Base-by-base conservation (phyloP, 306 rosid species). In the Dalbergia oliveri region DNA sequence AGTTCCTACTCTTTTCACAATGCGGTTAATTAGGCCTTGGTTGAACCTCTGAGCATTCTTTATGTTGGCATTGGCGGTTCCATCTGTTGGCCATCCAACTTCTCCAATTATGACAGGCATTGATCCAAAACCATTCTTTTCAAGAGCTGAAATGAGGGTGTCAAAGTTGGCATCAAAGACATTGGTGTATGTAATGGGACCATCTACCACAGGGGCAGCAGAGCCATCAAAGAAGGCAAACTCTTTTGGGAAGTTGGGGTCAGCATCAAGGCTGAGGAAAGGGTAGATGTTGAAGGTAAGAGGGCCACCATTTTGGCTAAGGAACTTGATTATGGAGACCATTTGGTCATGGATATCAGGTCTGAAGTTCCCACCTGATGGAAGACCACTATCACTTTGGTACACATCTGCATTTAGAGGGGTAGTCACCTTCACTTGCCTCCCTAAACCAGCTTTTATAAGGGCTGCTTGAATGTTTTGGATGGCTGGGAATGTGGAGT, bases 21-120 rank as follows among this genome's bases (percentile, higher is more conserved):
- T 88, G 0, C 90, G 82, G 7, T 85, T 18, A 7, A 96, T 0
- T 16, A 96, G 79, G 50, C 99, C 99, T 86, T 96, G 98, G 23
- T 93, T 93, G 88, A 96, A 96, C 71, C 97, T 84, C 31, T 71
- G 87, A 1, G 98, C 97, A 43, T 74, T 76, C 15, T 77, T 77
- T 14, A 69, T 53, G 79, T 96, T 90, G 3, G 97, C 99, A 57
- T 62, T 89, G 0, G 89, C 77, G 37, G 84, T 87, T 50, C 97
- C 98, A 62, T 96, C 99, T 0, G 99, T 90, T 0, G 98, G 99
- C 99, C 99, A 96, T 0, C 99, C 99, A 12, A 96, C 88, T 63
- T 96, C 99, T 14, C 99, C 99, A 44, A 96, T 81, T 15, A 93
- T 88, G 31, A 96, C 83, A 4, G 97, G 92, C 91, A 96, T 66